Base-by-base conservation (phyloP, 2,329 filamentous ascomycete genomes). In the Zymoseptoria brevis region DNA sequence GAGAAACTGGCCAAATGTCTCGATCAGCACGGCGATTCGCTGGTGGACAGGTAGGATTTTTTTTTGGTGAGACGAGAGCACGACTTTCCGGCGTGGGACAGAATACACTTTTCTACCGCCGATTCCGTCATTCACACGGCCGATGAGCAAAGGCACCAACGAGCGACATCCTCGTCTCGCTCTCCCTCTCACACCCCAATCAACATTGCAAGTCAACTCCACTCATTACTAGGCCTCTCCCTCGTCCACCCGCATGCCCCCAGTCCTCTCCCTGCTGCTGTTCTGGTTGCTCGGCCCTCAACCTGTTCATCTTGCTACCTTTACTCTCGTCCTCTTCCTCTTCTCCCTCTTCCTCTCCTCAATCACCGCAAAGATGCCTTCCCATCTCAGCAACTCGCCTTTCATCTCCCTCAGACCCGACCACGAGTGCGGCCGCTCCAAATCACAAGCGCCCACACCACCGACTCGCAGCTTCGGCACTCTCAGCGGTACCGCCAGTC, bases 371-470 rank as follows among this genome's bases (percentile, higher is more conserved):
- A 63, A 53, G 8, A 69, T 69, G 67, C 68, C 68, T 30, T 67
- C 66, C 29, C 55, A 60, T 29, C 61, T 65, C 50, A 62, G 55
- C 50, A 62, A 57, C 41, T 63, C 65, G 7, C 65, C 66, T 4
- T 69, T 70, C 61, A 57, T 66, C 24, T 68, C 66, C 21, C 64
- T 70, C 52, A 56, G 60, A 30, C 67, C 68, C 11, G 67, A 68
- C 29, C 56, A 66, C 16, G 63, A 65, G 50, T 69, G 68, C 48
- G 68, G 66, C n/a, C 61, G 66, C 48, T 50, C 54, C 8, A 61
- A 62, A 53, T 56, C 55, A 19, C 55, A 60, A 45, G 49, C 50
- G 8, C 26, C 51, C 19, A 50, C 56, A 50, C 29, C 48, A 22
- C 45, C 56, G 1, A 30, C 30, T 29, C 64, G 62, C 60, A 64